Conservation (phyloP, 345 rosid genomes). For the Hibiscus tridactylites region DNA sequence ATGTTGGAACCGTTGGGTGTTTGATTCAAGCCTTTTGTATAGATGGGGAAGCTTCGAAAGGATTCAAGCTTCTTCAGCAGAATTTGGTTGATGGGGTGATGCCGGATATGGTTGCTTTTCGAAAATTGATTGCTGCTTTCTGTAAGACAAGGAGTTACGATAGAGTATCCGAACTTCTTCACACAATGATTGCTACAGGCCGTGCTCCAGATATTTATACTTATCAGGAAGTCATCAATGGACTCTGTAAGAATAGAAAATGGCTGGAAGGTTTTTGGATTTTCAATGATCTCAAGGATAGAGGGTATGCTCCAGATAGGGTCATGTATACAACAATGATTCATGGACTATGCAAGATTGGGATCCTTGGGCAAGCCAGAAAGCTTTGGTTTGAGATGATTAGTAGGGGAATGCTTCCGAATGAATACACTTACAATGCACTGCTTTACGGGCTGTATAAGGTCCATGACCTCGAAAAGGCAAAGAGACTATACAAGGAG, state of each 20-base stretch:
- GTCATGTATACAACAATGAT: conserved; percentile 41
- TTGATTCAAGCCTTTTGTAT: conserved; percentile 42
- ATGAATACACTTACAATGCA: conserved; percentile 27
- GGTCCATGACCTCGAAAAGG: conserved; percentile 24
- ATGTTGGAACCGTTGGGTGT: conserved; percentile 27
- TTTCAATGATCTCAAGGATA: conserved; percentile 42
- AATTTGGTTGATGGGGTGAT: conserved; percentile 33
- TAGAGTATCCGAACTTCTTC: conserved; percentile 37
- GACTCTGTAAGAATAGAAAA: conserved; percentile 36
- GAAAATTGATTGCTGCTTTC: too few relatives aligned
- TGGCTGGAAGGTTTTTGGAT: conserved; percentile 26
- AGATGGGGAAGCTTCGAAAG: conserved; percentile 28
- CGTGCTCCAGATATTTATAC: conserved; percentile 30
- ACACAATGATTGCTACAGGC: conserved; percentile 35
- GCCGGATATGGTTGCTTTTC: conserved; percentile 11
- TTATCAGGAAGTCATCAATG: conserved; percentile 39
- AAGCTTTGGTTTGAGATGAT: conserved; percentile 44
- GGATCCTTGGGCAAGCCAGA: conserved; percentile 26
- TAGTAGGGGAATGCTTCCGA: conserved; percentile 25
- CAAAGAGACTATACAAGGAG: conserved; percentile 27
- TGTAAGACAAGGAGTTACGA: too few relatives aligned
- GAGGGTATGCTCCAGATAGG: conserved; percentile 40
- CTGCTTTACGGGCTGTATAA: conserved; percentile 31
- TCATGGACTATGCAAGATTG: conserved; percentile 29
- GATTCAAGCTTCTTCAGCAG: conserved; percentile 41